These are phyloP conservation scores for Xylogone sp. DNA, from an alignment of 2,329 filamentous ascomycete genomes.

Conservation along the genomic window DNA sequence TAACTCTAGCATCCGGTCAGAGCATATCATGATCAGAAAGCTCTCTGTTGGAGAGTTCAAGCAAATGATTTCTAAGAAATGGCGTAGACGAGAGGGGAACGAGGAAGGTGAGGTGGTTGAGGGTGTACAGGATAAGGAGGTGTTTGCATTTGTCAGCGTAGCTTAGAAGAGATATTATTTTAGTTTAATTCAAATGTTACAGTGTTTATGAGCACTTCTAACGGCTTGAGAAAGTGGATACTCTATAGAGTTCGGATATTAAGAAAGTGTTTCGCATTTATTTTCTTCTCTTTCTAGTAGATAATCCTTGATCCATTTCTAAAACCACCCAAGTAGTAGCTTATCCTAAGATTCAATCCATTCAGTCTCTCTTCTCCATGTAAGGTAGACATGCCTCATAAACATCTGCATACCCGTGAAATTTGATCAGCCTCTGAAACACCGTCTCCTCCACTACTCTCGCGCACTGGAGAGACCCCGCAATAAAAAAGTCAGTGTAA, in stretches of 20 bases:
- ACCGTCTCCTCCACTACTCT: slow-evolving; percentile 28
- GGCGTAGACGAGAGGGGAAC: slow-evolving; percentile 8
- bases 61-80: slow-evolving; percentile 8
- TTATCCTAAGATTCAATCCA: no score
- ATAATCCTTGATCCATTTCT: no score
- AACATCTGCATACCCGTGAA: slow-evolving; percentile 19
- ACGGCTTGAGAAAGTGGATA: no score
- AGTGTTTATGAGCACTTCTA: no score
- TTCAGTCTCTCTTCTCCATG: slow-evolving; percentile 11
- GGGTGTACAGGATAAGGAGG: slow-evolving; percentile 8
- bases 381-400: slow-evolving; percentile 18
- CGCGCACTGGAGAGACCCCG: slow-evolving; percentile 30
- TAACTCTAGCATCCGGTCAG: background rate
- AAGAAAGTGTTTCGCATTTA: no score
- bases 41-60: slow-evolving; percentile 8
- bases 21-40: slow-evolving; percentile 3
- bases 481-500: slow-evolving; percentile 36
- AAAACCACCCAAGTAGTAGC: no score
- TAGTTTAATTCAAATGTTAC: no score
- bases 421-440: slow-evolving; percentile 23
- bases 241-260: no score
- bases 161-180: no score
- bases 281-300: no score
- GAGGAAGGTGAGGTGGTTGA: slow-evolving; percentile 6
- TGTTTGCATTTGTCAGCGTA: slow-evolving; percentile 6